phyloP scores from a whole-genome alignment of 192 early-diverging fungal genomes.

The Allomyces macrogynus region DNA sequence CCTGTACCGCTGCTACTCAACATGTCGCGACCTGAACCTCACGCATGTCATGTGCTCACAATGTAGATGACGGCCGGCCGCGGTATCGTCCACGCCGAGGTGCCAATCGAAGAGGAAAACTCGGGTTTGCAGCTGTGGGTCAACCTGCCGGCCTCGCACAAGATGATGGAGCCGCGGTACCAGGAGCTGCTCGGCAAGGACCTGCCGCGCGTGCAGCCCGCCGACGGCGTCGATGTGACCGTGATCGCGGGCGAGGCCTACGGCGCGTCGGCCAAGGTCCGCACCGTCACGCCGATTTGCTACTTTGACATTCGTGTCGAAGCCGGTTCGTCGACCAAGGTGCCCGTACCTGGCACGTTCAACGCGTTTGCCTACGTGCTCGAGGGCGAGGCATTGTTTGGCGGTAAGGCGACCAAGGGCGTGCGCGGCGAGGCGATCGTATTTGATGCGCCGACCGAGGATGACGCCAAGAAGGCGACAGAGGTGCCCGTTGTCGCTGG shows the following conservation, averaged over 20 bases:
- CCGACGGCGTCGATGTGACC: conserved; percentile 5
- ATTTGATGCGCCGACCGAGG: conserved; percentile 8
- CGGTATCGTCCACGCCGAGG: conserved; percentile 42
- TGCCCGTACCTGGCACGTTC: conserved; percentile 11
- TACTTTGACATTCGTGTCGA: conserved; percentile 11
- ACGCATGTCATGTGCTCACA: too few species aligned
- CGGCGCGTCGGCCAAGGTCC: conserved; percentile 5
- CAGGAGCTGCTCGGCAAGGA: conserved; percentile 14
- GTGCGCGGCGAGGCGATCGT: conserved; percentile 6
- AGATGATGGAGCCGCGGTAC: conserved; percentile 32
- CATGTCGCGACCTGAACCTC: too few species aligned
- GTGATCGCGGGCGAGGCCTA: conserved; percentile 16
- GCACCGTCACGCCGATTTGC: conserved; percentile 12
- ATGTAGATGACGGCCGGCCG: conserved; percentile 38
- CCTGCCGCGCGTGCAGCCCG: conserved; percentile 11
- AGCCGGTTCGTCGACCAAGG: conserved; percentile 6
- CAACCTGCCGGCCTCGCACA: conserved; percentile 34
- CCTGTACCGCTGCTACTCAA: too few species aligned
- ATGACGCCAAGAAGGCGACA: conserved; percentile 8
- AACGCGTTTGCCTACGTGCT: conserved; percentile 13
- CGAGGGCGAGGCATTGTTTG: conserved; percentile 10
- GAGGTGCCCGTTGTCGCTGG: conserved; percentile 12
- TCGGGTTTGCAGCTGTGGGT: conserved; percentile 43
- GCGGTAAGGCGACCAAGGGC: conserved; percentile 6
- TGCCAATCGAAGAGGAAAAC: conserved; percentile 16